These are phyloP conservation scores for Mallotus japonicus DNA, from an alignment of 441 rosid genomes.

Conservation along the genomic window DNA sequence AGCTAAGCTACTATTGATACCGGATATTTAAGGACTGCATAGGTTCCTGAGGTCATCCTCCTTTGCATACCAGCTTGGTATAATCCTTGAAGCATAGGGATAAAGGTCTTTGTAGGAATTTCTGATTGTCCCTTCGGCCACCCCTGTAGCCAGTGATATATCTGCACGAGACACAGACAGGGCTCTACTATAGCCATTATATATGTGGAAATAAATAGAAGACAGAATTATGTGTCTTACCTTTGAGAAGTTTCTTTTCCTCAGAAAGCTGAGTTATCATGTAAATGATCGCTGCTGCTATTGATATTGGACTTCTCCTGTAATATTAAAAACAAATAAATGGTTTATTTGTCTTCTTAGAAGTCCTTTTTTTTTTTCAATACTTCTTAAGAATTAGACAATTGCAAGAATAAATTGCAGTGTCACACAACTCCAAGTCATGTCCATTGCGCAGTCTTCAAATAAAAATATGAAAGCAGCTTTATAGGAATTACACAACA, in stretches of 20 bases:
- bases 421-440: too few relatives aligned
- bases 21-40: slow-evolving; percentile 47
- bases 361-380: too few relatives aligned
- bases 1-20: neutral
- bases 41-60: slow-evolving; percentile 63
- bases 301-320: slow-evolving; percentile 90
- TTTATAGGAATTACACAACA: too few relatives aligned
- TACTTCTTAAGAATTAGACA: too few relatives aligned
- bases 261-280: slow-evolving; percentile 79
- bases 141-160: slow-evolving; percentile 73
- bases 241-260: slow-evolving; percentile 64
- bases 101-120: slow-evolving; percentile 79
- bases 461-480: too few relatives aligned
- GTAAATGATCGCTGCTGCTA: slow-evolving; percentile 77
- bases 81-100: slow-evolving; percentile 60
- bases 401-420: too few relatives aligned
- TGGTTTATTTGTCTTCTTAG: neutral
- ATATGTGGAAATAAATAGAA: neutral
- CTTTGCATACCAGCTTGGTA: slow-evolving; percentile 79
- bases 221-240: slow-evolving; percentile 45
- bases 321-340: slow-evolving; percentile 4
- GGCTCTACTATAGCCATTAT: neutral
- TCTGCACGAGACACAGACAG: slow-evolving; percentile 39
- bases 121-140: slow-evolving; percentile 84
- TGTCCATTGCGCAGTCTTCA: too few relatives aligned